A percentile compares a stretch with the other conserved stretches of the same genome.
Conservation (phyloP, 208 protist species). For the Acanthamoeba lugdunensis region DNA sequence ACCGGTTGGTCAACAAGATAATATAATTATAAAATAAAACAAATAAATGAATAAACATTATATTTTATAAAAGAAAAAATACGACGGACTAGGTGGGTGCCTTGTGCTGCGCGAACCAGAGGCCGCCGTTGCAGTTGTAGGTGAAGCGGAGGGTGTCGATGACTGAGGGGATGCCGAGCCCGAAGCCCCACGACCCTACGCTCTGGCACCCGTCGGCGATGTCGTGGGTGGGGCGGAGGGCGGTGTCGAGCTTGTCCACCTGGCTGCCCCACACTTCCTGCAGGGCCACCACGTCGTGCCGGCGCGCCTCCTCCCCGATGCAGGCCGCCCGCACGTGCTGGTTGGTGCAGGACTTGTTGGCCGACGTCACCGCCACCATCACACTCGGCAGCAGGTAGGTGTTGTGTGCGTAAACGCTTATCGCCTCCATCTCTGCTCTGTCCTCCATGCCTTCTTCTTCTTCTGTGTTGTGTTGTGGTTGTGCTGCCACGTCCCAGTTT, state of each 20-base stretch:
- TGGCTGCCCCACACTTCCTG: constrained; percentile 46
- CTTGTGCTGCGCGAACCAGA: constrained; percentile 31
- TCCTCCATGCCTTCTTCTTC: not conserved
- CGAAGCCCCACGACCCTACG: constrained; percentile 9
- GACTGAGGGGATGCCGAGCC: not conserved
- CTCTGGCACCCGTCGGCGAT: constrained; percentile 1
- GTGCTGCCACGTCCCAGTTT: no score
- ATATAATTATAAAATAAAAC: not conserved
- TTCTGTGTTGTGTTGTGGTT: no score
- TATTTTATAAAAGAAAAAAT: not conserved
- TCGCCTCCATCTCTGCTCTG: not conserved
- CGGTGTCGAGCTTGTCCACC: constrained; percentile 28
- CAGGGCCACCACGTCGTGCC: constrained; percentile 8
- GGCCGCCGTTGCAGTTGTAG: constrained; percentile 6
- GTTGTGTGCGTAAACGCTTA: not conserved
- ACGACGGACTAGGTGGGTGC: not conserved
- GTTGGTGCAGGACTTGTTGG: constrained; percentile 51
- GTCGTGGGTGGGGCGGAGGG: not conserved
- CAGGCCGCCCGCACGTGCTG: not conserved
- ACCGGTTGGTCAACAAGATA: not conserved
- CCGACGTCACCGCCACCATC: not conserved
- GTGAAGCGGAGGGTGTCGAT: constrained; percentile 27
- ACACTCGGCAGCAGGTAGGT: constrained; percentile 17
- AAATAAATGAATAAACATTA: not conserved
- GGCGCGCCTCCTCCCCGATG: not conserved